Conservation (phyloP, 2,329 filamentous ascomycete genomes). For the Trichoderma sp. region DNA sequence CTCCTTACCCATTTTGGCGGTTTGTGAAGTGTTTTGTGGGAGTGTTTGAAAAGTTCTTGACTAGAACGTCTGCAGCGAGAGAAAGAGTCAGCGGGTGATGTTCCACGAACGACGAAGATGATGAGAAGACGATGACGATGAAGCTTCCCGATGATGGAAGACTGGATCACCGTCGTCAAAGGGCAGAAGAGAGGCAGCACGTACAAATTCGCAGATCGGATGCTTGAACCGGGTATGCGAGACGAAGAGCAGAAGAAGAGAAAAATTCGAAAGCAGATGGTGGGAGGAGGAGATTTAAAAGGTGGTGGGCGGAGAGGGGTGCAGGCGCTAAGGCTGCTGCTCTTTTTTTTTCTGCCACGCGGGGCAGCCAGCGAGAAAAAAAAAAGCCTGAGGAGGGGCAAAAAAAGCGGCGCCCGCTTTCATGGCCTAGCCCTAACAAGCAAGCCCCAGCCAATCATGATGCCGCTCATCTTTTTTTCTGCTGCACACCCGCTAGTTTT, state of each 20-base stretch:
- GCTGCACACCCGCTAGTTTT: constrained; percentile 18
- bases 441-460: constrained; percentile 8
- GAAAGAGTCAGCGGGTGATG: constrained; percentile 23
- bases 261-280: constrained; percentile 43
- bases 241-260: constrained; percentile 46
- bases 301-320: constrained; percentile 34
- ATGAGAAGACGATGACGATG: constrained; percentile 17
- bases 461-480: neutral
- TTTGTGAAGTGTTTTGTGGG: constrained; percentile 19
- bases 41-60: constrained; percentile 16
- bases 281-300: constrained; percentile 48
- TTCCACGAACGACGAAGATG: neutral
- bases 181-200: constrained; percentile 29
- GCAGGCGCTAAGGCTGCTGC: constrained; percentile 34
- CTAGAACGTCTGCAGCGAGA: constrained; percentile 26
- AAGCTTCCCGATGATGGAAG: constrained; percentile 7
- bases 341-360: constrained; percentile 20
- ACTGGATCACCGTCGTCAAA: constrained; percentile 1
- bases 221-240: constrained; percentile 52
- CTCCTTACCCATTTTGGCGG: constrained; percentile 71
- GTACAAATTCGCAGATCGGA: constrained; percentile 49
- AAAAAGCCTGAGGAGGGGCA: constrained; percentile 25
- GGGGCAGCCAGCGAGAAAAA: constrained; percentile 35
- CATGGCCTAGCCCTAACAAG: constrained; percentile 43
- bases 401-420: constrained; percentile 13